A percentile compares a stretch with the other conserved stretches of the same genome.
phyloP scores from a whole-genome alignment of 108 stramenopile genomes.

The Skeletonema menzelii region DNA sequence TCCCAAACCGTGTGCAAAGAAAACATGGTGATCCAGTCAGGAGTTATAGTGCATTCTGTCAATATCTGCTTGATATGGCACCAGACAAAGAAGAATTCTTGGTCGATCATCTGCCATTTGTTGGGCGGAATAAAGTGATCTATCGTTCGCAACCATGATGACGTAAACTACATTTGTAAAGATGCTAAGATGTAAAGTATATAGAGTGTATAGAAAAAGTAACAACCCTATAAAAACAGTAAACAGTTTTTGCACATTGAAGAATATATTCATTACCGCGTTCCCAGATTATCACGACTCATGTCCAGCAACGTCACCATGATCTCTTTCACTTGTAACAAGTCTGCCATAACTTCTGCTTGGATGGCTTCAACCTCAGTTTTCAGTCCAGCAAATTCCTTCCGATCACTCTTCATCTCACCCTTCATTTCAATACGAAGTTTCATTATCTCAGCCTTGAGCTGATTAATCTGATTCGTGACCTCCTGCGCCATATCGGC shows the following conservation, averaged over 20 bases:
- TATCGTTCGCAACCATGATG: constrained; percentile 1
- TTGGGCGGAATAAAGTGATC: constrained; percentile 64
- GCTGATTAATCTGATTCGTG: constrained; percentile 63
- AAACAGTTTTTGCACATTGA: too few species aligned
- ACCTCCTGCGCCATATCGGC: constrained; percentile 69
- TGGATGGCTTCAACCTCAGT: constrained; percentile 72
- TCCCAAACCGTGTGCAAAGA: constrained; percentile 31
- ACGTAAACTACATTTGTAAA: too few species aligned
- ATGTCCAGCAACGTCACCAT: constrained; percentile 68
- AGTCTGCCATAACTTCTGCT: constrained; percentile 71
- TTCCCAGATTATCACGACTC: constrained; percentile 16
- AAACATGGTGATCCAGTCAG: constrained; percentile 34
- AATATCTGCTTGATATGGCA: constrained; percentile 61
- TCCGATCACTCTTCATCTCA: constrained; percentile 75
- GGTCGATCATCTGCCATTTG: constrained; percentile 54
- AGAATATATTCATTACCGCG: neutral
- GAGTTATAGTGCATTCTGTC: constrained; percentile 55
- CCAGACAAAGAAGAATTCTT: constrained; percentile 28
- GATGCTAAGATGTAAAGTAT: too few species aligned
- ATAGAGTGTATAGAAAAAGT: too few species aligned
- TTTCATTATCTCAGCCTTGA: constrained; percentile 59
- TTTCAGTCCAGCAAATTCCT: constrained; percentile 66
- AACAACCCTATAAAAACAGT: too few species aligned
- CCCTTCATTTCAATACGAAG: constrained; percentile 63
- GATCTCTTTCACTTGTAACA: constrained; percentile 76